Evolutionary conservation across 2,329 filamentous ascomycete genomes (phyloP).

Genomic region (Zymoseptoria pseudotritici): DNA sequence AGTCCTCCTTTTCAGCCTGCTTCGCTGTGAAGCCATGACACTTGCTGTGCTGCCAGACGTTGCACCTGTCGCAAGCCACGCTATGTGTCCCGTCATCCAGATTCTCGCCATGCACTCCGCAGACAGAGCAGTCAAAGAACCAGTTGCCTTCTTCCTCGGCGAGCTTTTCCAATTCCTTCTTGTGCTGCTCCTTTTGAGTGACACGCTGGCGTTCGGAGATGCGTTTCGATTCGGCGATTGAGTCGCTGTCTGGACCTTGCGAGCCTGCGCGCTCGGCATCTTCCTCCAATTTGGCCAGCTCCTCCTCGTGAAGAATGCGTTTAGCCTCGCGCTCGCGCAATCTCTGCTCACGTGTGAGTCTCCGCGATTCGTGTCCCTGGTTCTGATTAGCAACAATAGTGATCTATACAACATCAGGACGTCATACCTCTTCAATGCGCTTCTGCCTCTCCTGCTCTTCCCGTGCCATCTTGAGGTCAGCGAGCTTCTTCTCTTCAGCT

Average conservation of each 20-base stretch:
- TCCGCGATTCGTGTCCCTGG: conserved; percentile 66
- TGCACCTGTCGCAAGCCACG: conserved; percentile 88
- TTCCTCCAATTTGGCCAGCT: conserved; percentile 70
- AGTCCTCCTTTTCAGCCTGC: conserved; percentile 77
- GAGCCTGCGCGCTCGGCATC: conserved; percentile 23
- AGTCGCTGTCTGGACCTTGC: conserved; percentile 50
- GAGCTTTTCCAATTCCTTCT: conserved; percentile 67
- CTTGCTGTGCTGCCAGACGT: conserved; percentile 93
- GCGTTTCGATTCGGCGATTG: conserved; percentile 41
- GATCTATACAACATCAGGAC: not conserved
- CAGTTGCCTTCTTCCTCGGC: conserved; percentile 69
- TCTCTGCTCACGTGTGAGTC: conserved; percentile 78
- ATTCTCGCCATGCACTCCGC: conserved; percentile 82
- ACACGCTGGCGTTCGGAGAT: conserved; percentile 74
- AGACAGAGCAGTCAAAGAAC: conserved; percentile 87
- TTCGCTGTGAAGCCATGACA: conserved; percentile 73
- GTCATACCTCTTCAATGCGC: conserved; percentile 56
- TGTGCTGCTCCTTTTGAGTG: conserved; percentile 71
- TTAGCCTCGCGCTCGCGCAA: conserved; percentile 78
- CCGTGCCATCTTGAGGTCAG: conserved; percentile 56
- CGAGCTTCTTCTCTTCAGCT: conserved; percentile 58
- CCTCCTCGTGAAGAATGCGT: conserved; percentile 75
- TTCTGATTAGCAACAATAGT: conserved; percentile 18
- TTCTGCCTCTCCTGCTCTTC: conserved; percentile 52
- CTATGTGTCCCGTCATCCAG: conserved; percentile 87